Conservation (phyloP, 306 rosid genomes). For the Spatholobus suberectus region DNA sequence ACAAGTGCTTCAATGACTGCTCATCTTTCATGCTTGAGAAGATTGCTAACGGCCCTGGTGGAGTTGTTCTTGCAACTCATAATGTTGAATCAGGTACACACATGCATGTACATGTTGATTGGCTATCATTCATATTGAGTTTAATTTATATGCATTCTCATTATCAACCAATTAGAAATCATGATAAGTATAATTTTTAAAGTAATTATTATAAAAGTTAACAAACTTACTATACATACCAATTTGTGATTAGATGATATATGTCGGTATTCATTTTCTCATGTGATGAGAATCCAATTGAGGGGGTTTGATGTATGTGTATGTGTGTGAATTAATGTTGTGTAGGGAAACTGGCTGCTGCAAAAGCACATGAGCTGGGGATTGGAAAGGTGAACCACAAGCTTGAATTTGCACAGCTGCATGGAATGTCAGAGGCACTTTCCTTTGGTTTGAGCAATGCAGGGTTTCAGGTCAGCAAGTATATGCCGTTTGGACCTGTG, state of each 20-base stretch:
- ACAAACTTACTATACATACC: too few species aligned
- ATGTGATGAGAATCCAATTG: background rate
- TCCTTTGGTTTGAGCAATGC: slow-evolving; percentile 85
- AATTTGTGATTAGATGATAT: background rate
- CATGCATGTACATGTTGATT: too few species aligned
- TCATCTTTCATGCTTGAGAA: slow-evolving; percentile 67
- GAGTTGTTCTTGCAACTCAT: slow-evolving; percentile 84
- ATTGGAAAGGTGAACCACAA: slow-evolving; percentile 71
- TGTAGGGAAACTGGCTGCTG: slow-evolving; percentile 78
- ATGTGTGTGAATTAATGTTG: background rate
- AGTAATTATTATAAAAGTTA: too few species aligned
- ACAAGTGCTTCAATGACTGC: slow-evolving; percentile 76
- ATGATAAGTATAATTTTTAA: too few species aligned
- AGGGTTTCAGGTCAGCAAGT: slow-evolving; percentile 96
- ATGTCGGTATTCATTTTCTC: background rate
- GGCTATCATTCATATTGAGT: too few species aligned
- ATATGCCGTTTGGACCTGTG: slow-evolving; percentile 91
- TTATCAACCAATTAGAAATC: too few species aligned
- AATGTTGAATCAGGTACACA: slow-evolving; percentile 83
- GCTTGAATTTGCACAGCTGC: slow-evolving; percentile 88
- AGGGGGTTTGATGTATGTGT: too few species aligned
- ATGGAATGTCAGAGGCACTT: slow-evolving; percentile 91
- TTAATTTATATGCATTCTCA: background rate
- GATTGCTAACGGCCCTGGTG: slow-evolving; percentile 68
- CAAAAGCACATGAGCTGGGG: slow-evolving; percentile 79